A percentile compares a stretch with the other conserved stretches of the same genome.
Evolutionary conservation across 768 basidiomycete species (phyloP).

Genomic region (Strobilomyces echinocephalus): DNA sequence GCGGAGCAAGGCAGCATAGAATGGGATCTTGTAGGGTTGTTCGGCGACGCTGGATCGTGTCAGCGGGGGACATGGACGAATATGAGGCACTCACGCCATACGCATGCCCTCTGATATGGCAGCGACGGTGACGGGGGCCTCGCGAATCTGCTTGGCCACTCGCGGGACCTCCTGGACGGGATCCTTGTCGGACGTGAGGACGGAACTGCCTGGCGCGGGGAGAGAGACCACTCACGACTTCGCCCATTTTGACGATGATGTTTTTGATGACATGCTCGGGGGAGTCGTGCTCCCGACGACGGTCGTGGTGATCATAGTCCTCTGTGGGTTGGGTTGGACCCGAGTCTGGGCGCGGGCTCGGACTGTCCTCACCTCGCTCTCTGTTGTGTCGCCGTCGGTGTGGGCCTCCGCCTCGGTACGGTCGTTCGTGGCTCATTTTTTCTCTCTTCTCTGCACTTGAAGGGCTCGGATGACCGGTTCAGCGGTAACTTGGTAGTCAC

Average conservation of each 20-base stretch:
- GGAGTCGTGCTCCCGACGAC: constrained; percentile 63
- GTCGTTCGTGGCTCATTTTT: constrained; percentile 57
- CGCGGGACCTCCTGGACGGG: constrained; percentile 63
- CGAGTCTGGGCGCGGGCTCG: not conserved
- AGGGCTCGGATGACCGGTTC: no score
- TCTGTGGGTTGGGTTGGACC: constrained; percentile 38
- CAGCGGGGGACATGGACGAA: constrained; percentile 2
- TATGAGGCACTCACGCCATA: constrained; percentile 45
- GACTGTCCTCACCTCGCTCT: constrained; percentile 47
- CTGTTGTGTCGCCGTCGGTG: constrained; percentile 42
- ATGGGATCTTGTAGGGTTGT: constrained; percentile 91
- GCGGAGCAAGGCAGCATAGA: constrained; percentile 77
- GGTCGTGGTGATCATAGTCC: constrained; percentile 57
- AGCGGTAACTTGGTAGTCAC: constrained; percentile 14
- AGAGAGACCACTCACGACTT: constrained; percentile 59
- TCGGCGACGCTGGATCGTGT: constrained; percentile 63
- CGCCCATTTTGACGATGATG: constrained; percentile 68
- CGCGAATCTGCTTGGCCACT: constrained; percentile 61
- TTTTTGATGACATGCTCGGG: constrained; percentile 69
- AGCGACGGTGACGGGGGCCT: constrained; percentile 54
- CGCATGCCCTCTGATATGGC: constrained; percentile 71
- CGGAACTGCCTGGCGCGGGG: not conserved
- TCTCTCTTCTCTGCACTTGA: not conserved
- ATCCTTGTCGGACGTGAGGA: constrained; percentile 43
- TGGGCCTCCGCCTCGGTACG: constrained; percentile 41